Percentiles rank a stretch among this genome's conserved stretches.
These are phyloP conservation scores for Mycena albidolilacea DNA, from an alignment of 768 basidiomycete species.

Conservation along the genomic window DNA sequence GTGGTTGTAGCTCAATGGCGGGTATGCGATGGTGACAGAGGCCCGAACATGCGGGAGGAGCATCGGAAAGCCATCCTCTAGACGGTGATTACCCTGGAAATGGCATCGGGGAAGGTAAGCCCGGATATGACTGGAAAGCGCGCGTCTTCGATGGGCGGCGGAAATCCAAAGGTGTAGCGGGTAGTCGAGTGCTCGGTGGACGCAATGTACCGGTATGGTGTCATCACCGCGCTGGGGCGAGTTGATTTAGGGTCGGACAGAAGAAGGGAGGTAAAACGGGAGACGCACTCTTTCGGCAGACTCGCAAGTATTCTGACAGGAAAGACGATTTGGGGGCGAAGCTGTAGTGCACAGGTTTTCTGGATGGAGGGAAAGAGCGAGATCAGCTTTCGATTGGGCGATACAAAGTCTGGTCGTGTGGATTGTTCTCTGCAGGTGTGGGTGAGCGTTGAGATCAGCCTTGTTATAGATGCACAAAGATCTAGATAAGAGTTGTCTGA, in stretches of 20 bases:
- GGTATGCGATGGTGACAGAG: too few species aligned
- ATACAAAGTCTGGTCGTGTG: too few species aligned
- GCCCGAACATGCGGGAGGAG: too few species aligned
- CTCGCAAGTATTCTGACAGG: slow-evolving; percentile 9
- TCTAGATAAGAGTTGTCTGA: too few species aligned
- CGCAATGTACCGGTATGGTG: slow-evolving; percentile 5
- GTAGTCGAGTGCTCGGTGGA: slow-evolving; percentile 1
- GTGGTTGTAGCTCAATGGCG: not conserved
- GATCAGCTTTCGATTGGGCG: too few species aligned
- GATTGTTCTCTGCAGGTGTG: too few species aligned
- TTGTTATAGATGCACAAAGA: too few species aligned
- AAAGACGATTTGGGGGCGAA: slow-evolving; percentile 14
- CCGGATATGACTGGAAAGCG: slow-evolving; percentile 14
- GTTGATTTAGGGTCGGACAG: not conserved
- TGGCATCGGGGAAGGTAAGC: slow-evolving; percentile 7
- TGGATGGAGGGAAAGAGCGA: not conserved
- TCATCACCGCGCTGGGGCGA: not conserved
- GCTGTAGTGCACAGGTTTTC: slow-evolving; percentile 1
- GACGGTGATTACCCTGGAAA: not conserved
- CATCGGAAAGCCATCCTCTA: too few species aligned
- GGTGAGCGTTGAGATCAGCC: too few species aligned
- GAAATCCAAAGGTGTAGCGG: not conserved
- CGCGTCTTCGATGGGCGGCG: not conserved
- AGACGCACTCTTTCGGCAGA: not conserved
- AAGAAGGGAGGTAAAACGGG: not conserved